Evolutionary conservation across 2,329 filamentous ascomycete species (phyloP), one percentile per base, ranked within the genome.

Genomic region (Paracamarosporium sp.): DNA sequence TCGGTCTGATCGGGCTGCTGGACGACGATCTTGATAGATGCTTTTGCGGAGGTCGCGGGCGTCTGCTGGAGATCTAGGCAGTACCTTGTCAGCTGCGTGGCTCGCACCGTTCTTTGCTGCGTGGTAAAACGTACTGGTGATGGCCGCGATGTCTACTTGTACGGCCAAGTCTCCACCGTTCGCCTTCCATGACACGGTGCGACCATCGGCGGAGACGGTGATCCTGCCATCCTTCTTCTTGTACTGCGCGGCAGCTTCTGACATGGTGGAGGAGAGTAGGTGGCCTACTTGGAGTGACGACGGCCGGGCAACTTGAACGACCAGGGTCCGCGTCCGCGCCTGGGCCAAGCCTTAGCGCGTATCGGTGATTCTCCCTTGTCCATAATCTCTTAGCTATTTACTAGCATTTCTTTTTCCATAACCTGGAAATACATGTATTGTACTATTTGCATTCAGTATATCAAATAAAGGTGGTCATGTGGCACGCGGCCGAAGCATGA

Each of bases 221-320:
- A 99, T 81, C 59, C 86, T 86, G 74, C 95, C 95, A 82, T 98
- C 91, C 78, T 96, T 95, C 83, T 98, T 99, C 81, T 97, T 98
- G 84, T 95, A 98, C 57, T 88, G 73, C 31, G 75, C 72, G 51
- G 72, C 67, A 56, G 72, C 74, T 61, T 69, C 66, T 53, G 73
- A 71, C 75, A 78, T 78, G 66, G 58, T 73, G 67, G 59, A 56
- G 57, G 61, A 59, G 43, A 33, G 33, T 27, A 51, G 28, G 48
- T 50, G 36, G 27, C n/a, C 36, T 40, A 13, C 48, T n/a, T n/a
- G 22, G 48, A 40, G 35, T 15, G 36, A 51, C 36, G 48, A 35
- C 28, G 35, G 25, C 36, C 5, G 30, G 9, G n/a, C 45, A 48
- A 48, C 30, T 36, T 48, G 17, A 48, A 48, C 15, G 45, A 35